Evolutionary conservation across 768 basidiomycete genomes (phyloP), one percentile per base, ranked within the genome.

Genomic region (Calocybe cyanea): DNA sequence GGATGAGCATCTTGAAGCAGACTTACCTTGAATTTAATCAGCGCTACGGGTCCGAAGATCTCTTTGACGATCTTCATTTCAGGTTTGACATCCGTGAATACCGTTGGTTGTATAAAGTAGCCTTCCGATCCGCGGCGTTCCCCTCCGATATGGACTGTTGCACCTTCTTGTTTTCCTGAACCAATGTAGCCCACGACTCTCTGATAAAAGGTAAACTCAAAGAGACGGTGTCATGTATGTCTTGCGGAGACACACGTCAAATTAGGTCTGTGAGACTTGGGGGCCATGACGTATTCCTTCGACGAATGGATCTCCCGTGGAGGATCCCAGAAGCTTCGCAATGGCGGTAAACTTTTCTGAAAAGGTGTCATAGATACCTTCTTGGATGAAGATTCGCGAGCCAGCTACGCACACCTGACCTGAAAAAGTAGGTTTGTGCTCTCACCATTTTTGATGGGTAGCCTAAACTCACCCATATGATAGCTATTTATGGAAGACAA

Each of bases 311-410:
- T 84, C 77, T 17, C 86, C 88, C 41, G 85, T 55, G 10, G 46
- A 39, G 21, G 40, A 66, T 59, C 76, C 75, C 54, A 83, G 61
- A 0, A 52, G 51, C 57, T 70, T 66, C 38, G 80, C 67, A 57
- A 75, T 66, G 31, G 62, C 71, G 1, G 72, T 70, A 62, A 87
- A 85, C 43, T 62, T 70, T 39, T 66, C 60, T 42, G 91, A 63
- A 72, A 94, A 93, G 53, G 81, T 63, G 62, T 92, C 87, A 62
- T 92, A 92, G 53, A 92, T 80, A 5, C 70, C 66, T 42, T 79
- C 80, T 53, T 92, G 90, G 9, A 94, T 87, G 58, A 79, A 92
- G 51, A 93, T 83, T 40, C 92, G 79, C 11, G 89, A 85, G 10
- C 90, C 87, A 6, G 90, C 90, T 52, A 79, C 78, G 67, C 92